These are phyloP conservation scores for Phytophthora chlamydospora DNA, from an alignment of 352 stramenopile species.

Conservation along the genomic window DNA sequence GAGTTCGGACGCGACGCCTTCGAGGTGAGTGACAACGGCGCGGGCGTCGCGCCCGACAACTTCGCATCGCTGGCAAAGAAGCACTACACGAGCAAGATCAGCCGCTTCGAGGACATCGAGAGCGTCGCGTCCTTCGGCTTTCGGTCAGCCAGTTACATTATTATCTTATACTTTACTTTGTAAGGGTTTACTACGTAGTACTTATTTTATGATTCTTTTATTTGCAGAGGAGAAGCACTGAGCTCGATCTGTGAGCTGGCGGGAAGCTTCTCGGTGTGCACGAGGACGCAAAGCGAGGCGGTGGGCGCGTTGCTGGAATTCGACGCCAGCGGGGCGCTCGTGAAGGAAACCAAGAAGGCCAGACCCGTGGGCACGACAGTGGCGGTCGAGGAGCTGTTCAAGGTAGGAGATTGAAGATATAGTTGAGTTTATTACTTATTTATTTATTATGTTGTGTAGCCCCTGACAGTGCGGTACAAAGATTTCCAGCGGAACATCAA, in stretches of 20 bases:
- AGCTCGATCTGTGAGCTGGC: slow-evolving; percentile 95
- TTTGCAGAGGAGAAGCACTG: slow-evolving; percentile 92
- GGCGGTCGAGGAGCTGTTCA: slow-evolving; percentile 93
- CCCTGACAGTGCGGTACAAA: slow-evolving; percentile 91
- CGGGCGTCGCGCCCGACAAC: slow-evolving; percentile 83
- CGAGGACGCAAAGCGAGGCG: slow-evolving; percentile 68
- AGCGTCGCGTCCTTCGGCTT: slow-evolving; percentile 93
- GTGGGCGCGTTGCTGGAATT: slow-evolving; percentile 91
- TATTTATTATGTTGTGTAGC: slow-evolving; percentile 31
- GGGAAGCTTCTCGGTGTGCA: slow-evolving; percentile 87
- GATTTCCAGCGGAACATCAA: slow-evolving; percentile 95
- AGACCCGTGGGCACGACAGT: slow-evolving; percentile 93
- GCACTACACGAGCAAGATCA: slow-evolving; percentile 97
- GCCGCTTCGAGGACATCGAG: slow-evolving; percentile 94
- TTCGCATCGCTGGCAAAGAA: slow-evolving; percentile 87
- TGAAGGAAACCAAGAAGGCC: slow-evolving; percentile 61
- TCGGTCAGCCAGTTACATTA: slow-evolving; percentile 44
- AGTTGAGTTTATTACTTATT: slow-evolving; percentile 6
- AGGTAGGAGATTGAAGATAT: slow-evolving; percentile 27
- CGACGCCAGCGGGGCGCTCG: slow-evolving; percentile 64
- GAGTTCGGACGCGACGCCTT: slow-evolving; percentile 93
- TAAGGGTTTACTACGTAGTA: slow-evolving; percentile 6
- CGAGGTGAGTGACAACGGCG: slow-evolving; percentile 96
- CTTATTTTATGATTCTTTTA: background rate
- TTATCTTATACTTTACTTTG: slow-evolving; percentile 1